phyloP scores from a whole-genome alignment of 257 asterid genomes.

The Solanum sitiens region DNA sequence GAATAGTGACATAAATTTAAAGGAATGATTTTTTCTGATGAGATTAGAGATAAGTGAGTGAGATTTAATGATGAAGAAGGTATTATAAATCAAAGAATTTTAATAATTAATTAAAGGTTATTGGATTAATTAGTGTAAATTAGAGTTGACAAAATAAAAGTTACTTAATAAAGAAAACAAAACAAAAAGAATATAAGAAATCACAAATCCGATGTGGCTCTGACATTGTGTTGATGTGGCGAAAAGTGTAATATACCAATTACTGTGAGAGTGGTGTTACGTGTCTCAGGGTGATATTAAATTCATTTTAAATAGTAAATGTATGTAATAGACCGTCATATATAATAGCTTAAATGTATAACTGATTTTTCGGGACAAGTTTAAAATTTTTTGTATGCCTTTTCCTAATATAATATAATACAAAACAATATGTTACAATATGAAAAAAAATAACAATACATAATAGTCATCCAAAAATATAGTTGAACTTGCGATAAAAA shows the following conservation, averaged over 20 bases:
- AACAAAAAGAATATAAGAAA: no score
- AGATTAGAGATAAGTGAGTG: neutral
- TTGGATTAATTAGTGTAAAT: neutral
- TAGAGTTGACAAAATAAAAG: neutral
- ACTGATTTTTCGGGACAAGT: no score
- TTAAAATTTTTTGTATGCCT: accelerated
- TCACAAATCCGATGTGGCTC: neutral
- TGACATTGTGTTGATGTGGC: neutral
- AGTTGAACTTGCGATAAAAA: neutral
- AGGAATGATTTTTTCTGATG: neutral
- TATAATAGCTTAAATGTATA: no score
- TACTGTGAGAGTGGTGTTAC: neutral
- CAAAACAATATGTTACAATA: neutral
- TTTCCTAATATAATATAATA: no score
- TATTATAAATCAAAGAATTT: no score
- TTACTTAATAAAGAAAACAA: neutral
- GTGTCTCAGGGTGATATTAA: neutral
- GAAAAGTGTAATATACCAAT: no score
- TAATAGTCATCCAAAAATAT: neutral
- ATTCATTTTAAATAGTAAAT: no score
- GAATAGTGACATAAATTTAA: neutral
- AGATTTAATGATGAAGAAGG: neutral
- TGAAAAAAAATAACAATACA: no score
- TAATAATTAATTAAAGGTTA: neutral
- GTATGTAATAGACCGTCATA: neutral